phyloP scores from a whole-genome alignment of 441 rosid genomes.

The Pelargonium citronellum region DNA sequence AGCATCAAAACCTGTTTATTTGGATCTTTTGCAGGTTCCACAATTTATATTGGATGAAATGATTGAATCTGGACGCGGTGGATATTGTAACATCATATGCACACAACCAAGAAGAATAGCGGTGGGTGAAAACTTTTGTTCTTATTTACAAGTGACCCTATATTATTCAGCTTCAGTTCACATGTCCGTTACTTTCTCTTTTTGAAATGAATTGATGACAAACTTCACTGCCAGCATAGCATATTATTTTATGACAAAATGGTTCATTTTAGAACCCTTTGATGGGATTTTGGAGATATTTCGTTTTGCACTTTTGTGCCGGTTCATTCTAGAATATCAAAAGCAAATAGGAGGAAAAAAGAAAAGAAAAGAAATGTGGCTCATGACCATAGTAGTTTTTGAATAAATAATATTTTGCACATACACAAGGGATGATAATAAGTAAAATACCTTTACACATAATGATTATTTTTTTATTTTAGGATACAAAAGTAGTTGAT shows the following conservation, averaged over 20 bases:
- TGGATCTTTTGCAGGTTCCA: slow-evolving; percentile 56
- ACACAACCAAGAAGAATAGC: slow-evolving; percentile 94
- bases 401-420: too few relatives aligned
- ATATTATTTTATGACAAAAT: neutral
- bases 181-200: neutral
- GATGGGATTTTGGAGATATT: neutral
- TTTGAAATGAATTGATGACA: neutral
- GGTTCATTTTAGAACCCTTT: neutral
- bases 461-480: too few relatives aligned
- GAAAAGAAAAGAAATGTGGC: too few relatives aligned
- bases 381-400: too few relatives aligned
- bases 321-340: neutral
- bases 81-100: slow-evolving; percentile 80
- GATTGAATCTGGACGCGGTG: slow-evolving; percentile 80
- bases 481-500: too few relatives aligned
- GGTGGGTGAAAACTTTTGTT: slow-evolving; percentile 37
- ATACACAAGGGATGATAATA: too few relatives aligned
- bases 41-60: slow-evolving; percentile 91
- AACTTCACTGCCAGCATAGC: neutral
- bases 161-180: neutral
- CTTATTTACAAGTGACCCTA: neutral
- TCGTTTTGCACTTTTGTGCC: neutral
- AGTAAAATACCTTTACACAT: too few relatives aligned
- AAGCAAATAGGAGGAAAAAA: too few relatives aligned
- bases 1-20: slow-evolving; percentile 15